Evolutionary conservation across 2,329 filamentous ascomycete genomes (phyloP).

Genomic region (Fusarium annulatum): DNA sequence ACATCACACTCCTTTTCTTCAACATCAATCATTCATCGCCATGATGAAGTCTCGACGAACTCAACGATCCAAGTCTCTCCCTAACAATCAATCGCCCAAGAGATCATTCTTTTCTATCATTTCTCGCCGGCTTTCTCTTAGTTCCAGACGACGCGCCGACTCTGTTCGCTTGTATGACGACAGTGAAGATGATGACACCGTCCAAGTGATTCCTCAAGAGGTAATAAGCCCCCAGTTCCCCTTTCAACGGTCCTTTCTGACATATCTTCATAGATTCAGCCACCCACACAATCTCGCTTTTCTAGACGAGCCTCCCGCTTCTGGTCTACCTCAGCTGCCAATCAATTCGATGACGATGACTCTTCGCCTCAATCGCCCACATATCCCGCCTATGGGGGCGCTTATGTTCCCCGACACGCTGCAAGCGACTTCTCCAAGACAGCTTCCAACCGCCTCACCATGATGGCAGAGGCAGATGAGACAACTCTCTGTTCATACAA

Average conservation of each 20-base stretch:
- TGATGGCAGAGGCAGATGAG: conserved; percentile 37
- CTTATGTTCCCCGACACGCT: conserved; percentile 48
- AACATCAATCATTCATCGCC: neutral
- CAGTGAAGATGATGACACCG: conserved; percentile 15
- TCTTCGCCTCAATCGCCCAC: conserved; percentile 10
- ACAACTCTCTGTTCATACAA: conserved; percentile 41
- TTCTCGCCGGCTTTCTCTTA: conserved; percentile 27
- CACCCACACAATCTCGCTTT: conserved; percentile 19
- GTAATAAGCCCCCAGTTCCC: neutral
- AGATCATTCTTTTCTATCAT: conserved; percentile 30
- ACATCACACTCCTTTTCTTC: neutral
- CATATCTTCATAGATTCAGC: neutral
- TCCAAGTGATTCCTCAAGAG: conserved; percentile 12
- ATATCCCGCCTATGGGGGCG: conserved; percentile 11
- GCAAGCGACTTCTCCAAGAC: conserved; percentile 46
- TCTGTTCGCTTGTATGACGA: conserved; percentile 29
- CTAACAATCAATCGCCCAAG: conserved; percentile 3
- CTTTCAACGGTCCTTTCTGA: neutral
- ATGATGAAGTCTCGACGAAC: conserved; percentile 28
- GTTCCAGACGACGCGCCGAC: conserved; percentile 4
- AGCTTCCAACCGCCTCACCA: conserved; percentile 28
- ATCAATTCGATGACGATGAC: conserved; percentile 28
- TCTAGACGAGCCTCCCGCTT: conserved; percentile 39
- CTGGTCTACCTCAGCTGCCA: conserved; percentile 38
- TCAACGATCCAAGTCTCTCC: conserved; percentile 31